phyloP scores from a whole-genome alignment of 805 yeast species.

The Nakazawaea pomicola region DNA sequence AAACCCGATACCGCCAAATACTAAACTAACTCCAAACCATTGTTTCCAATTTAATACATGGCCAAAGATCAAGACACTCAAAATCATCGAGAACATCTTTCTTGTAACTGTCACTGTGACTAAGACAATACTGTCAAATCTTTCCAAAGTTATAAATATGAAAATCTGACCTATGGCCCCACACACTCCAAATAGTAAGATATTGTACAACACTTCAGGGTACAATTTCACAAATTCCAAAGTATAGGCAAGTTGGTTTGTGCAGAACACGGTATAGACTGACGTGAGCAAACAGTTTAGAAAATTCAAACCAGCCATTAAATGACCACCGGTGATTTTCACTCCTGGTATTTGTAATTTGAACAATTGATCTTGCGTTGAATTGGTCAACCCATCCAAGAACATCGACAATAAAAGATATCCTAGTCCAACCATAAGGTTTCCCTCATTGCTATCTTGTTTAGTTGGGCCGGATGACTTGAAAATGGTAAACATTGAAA shows the following conservation, averaged over 20 bases:
- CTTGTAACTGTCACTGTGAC: slow-evolving; percentile 95
- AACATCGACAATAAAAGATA: slow-evolving; percentile 60
- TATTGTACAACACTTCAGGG: slow-evolving; percentile 53
- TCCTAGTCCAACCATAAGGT: slow-evolving; percentile 49
- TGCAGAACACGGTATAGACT: slow-evolving; percentile 39
- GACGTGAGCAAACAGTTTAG: slow-evolving; percentile 43
- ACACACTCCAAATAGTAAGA: slow-evolving; percentile 62
- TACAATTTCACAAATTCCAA: slow-evolving; percentile 42
- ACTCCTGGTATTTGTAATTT: slow-evolving; percentile 30
- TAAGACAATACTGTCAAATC: slow-evolving; percentile 77
- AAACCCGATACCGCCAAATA: slow-evolving; percentile 78
- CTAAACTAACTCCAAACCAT: slow-evolving; percentile 75
- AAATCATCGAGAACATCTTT: slow-evolving; percentile 91
- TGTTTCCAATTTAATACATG: slow-evolving; percentile 61
- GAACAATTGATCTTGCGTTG: slow-evolving; percentile 87
- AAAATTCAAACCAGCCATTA: slow-evolving; percentile 68
- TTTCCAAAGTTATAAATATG: slow-evolving; percentile 77
- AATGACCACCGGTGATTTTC: slow-evolving; percentile 71
- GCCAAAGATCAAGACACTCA: slow-evolving; percentile 85
- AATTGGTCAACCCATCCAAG: slow-evolving; percentile 88
- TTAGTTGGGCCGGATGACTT: slow-evolving; percentile 20
- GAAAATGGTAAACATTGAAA: slow-evolving; percentile 58
- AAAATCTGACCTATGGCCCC: slow-evolving; percentile 96
- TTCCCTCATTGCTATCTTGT: slow-evolving; percentile 34
- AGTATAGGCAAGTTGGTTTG: slow-evolving; percentile 47